These are phyloP conservation scores for Termitomyces titanicus DNA, from an alignment of 768 basidiomycete genomes.

Conservation along the genomic window DNA sequence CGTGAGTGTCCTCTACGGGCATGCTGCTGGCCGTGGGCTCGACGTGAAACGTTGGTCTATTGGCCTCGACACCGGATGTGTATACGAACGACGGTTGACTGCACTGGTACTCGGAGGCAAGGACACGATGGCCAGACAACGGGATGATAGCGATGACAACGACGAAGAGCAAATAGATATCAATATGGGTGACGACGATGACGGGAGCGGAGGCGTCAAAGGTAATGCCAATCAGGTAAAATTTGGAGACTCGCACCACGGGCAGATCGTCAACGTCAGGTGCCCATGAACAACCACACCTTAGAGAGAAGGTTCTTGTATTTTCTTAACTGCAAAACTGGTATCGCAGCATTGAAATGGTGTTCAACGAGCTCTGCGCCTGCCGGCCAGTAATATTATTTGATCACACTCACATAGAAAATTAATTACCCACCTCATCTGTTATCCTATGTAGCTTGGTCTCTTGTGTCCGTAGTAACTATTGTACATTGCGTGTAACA, in stretches of 20 bases:
- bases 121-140: constrained; percentile 1
- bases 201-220: constrained; percentile 14
- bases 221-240: constrained; percentile 26
- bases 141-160: constrained; percentile 17
- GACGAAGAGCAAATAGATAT: neutral
- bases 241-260: constrained; percentile 55
- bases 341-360: neutral
- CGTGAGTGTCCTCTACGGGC: constrained; percentile 82
- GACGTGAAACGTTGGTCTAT: constrained; percentile 82
- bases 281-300: constrained; percentile 31
- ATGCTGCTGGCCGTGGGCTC: constrained; percentile 74
- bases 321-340: neutral
- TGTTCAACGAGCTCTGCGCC: too few relatives aligned
- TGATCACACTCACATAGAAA: neutral
- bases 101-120: constrained; percentile 55
- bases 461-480: neutral
- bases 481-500: neutral
- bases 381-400: too few relatives aligned
- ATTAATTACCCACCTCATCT: neutral
- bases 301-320: neutral
- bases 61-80: constrained; percentile 87
- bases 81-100: constrained; percentile 59
- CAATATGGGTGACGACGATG: too few relatives aligned
- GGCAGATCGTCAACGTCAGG: constrained; percentile 48
- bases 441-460: neutral